Evolutionary conservation across 1,139 yeast genomes (phyloP).

Genomic region (Keqinozyma sinolaborantium): DNA sequence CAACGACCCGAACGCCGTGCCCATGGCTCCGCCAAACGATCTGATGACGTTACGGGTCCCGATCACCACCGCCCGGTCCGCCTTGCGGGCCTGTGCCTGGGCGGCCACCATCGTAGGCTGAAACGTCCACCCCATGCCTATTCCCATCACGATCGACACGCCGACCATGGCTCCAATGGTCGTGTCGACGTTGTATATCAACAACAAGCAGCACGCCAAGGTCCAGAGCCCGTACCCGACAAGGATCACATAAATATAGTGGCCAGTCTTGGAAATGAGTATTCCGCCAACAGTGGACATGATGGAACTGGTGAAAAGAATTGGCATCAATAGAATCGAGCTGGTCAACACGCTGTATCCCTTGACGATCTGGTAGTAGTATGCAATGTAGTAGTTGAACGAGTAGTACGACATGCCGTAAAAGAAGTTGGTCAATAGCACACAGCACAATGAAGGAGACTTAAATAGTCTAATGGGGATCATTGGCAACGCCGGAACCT

Average conservation of each 20-base stretch:
- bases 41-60: conserved; percentile 51
- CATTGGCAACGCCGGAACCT: conserved; percentile 45
- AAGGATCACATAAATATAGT: conserved; percentile 38
- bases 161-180: conserved; percentile 30
- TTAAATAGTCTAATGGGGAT: conserved; percentile 43
- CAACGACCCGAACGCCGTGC: conserved; percentile 24
- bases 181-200: conserved; percentile 28
- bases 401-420: conserved; percentile 49
- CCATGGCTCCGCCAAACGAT: conserved; percentile 51
- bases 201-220: conserved; percentile 33
- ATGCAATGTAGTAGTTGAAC: conserved; percentile 44
- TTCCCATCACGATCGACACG: conserved; percentile 40
- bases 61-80: conserved; percentile 55
- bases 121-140: conserved; percentile 34
- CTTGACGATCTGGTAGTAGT: conserved; percentile 49
- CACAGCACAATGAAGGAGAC: conserved; percentile 32
- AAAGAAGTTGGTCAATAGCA: conserved; percentile 42
- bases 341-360: conserved; percentile 34
- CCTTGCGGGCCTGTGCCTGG: conserved; percentile 47
- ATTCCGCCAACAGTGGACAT: conserved; percentile 42
- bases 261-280: conserved; percentile 38
- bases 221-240: conserved; percentile 45
- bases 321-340: conserved; percentile 38
- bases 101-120: conserved; percentile 49
- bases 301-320: conserved; percentile 39